Evolutionary conservation across 176 grass and related monocot genomes (phyloP).

Genomic region (Melocanna baccifera): DNA sequence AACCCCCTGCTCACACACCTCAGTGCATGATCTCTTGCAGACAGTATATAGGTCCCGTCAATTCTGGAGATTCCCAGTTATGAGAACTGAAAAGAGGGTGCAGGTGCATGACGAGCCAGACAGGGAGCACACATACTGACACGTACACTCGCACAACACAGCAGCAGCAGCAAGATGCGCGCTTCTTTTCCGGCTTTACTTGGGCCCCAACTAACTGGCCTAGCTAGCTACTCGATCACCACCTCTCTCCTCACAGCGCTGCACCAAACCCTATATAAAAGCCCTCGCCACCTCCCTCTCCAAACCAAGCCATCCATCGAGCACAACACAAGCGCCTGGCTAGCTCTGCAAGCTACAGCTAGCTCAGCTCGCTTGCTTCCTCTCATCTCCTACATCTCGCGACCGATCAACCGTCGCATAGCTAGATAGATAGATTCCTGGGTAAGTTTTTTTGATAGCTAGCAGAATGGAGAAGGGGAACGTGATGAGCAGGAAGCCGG

Average conservation of each 20-base stretch:
- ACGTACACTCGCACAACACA: neutral
- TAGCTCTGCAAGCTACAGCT: neutral
- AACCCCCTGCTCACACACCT: neutral
- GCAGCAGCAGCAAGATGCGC: neutral
- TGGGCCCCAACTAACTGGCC: slow-evolving; percentile 19
- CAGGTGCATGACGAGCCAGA: neutral
- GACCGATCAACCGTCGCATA: neutral
- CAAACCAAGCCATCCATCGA: slow-evolving; percentile 34
- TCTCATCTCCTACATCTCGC: neutral
- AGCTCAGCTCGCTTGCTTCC: slow-evolving; percentile 2
- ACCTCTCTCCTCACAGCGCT: neutral
- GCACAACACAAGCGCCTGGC: neutral
- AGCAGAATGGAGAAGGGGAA: slow-evolving; percentile 37
- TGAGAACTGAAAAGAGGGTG: slow-evolving; percentile 31
- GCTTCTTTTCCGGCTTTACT: slow-evolving; percentile 7
- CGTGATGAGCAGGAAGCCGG: slow-evolving; percentile 62
- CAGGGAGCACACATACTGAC: neutral
- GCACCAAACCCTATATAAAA: slow-evolving; percentile 89
- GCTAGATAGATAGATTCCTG: neutral
- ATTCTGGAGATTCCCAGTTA: slow-evolving; percentile 22
- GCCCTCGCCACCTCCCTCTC: slow-evolving; percentile 27
- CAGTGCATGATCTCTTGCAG: neutral
- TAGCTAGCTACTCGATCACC: neutral
- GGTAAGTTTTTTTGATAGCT: neutral
- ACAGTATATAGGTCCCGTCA: slow-evolving; percentile 31